These are phyloP conservation scores for Coemansia sp. DNA, from an alignment of 192 early-diverging fungal genomes.

Conservation along the genomic window DNA sequence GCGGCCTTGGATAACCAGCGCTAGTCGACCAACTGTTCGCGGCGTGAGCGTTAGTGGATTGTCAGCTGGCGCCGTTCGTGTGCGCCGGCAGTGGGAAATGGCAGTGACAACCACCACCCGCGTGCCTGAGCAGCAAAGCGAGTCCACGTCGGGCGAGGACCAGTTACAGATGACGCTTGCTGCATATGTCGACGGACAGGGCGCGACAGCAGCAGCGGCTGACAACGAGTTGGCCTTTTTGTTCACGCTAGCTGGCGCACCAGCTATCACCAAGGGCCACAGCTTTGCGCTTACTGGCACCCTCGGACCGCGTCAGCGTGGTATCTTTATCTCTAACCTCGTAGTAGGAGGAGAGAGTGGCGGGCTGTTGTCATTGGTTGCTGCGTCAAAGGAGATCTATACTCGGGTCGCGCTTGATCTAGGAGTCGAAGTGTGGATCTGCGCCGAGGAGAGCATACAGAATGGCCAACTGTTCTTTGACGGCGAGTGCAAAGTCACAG, in stretches of 20 bases:
- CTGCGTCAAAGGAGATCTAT: constrained; percentile 51
- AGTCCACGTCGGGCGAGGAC: background rate
- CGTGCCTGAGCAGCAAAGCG: background rate
- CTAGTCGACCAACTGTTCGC: constrained; percentile 30
- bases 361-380: constrained; percentile 23
- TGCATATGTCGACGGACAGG: constrained; percentile 35
- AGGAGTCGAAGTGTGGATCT: constrained; percentile 42
- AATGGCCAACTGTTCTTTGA: constrained; percentile 48
- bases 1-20: constrained; percentile 47
- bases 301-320: constrained; percentile 41
- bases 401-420: constrained; percentile 27
- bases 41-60: constrained; percentile 22
- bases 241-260: constrained; percentile 48
- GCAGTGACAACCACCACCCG: background rate
- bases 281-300: constrained; percentile 55
- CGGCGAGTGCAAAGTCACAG: constrained; percentile 39
- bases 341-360: constrained; percentile 13
- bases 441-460: constrained; percentile 46
- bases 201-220: background rate
- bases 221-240: constrained; percentile 36
- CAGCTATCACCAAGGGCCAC: constrained; percentile 9
- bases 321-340: constrained; percentile 52
- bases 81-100: constrained; percentile 49
- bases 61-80: constrained; percentile 17
- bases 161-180: constrained; percentile 21